Conservation (phyloP, 2,329 filamentous ascomycete genomes). For the Pseudogymnoascus sp. region DNA sequence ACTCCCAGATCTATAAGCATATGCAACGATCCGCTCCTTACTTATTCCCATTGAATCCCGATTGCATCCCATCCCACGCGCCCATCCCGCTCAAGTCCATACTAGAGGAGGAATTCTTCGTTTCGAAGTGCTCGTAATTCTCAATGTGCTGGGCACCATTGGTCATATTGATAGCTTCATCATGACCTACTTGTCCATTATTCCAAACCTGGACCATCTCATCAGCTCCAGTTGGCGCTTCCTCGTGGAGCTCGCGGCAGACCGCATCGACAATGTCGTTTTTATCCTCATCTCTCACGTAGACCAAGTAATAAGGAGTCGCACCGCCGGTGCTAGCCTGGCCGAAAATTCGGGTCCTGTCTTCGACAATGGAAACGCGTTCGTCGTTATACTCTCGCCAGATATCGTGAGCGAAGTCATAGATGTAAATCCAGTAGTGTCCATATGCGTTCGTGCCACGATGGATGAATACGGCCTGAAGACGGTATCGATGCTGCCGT, state of each 20-base stretch:
- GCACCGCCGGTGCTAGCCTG: conserved; percentile 57
- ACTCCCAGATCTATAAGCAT: conserved; percentile 3
- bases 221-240: not conserved
- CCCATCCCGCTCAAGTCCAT: conserved; percentile 10
- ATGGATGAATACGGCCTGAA: conserved; percentile 93
- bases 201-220: conserved; percentile 3
- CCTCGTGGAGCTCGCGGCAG: conserved; percentile 36
- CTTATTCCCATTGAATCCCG: conserved; percentile 1
- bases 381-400: conserved; percentile 97
- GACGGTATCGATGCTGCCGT: conserved; percentile 64
- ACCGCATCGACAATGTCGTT: conserved; percentile 53
- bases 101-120: conserved; percentile 3
- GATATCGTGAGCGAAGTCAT: conserved; percentile 70
- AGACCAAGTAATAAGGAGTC: conserved; percentile 78
- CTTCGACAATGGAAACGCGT: conserved; percentile 61
- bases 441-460: conserved; percentile 66
- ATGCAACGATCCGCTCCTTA: not conserved
- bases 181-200: conserved; percentile 4
- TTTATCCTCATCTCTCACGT: conserved; percentile 64
- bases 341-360: conserved; percentile 62
- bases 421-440: conserved; percentile 96
- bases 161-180: not conserved
- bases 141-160: conserved; percentile 12
- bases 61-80: conserved; percentile 3
- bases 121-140: conserved; percentile 4